Base-by-base conservation (phyloP, 2,329 filamentous ascomycete species). In the Xylariaceae sp. region DNA sequence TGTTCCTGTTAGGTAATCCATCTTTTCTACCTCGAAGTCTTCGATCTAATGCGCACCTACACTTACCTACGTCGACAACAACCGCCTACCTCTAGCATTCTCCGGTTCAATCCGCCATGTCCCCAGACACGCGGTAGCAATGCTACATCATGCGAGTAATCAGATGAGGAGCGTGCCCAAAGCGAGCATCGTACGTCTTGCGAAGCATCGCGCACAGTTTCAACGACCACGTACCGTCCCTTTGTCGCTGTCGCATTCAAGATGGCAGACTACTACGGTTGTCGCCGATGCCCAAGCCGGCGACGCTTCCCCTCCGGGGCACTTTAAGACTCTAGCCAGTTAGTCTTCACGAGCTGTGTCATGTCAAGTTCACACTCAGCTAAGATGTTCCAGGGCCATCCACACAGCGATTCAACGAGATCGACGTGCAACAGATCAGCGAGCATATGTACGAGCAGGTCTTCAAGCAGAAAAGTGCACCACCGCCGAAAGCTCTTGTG, bases 401-500 rank as follows among this genome's bases (percentile, higher is more conserved):
- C 5, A 75, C 82, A 58, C 80, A 90, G 53, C 86, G 94, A 65
- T 90, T 88, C 78, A 99, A 95, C 75, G 89, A 95, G 66, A 92
- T 99, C 68, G 91, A 90, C 56, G 90, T 99, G 45, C 94, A 99
- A 76, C 93, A 97, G 70, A 79, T 99, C 66, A 97, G 92, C 78
- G 80, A 82, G 60, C 82, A 92, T 77, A 81, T 99, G 50, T 90
- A 93, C 73, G 72, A 83, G 1, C 94, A 97, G 74, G 77, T 99
- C 48, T 99, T 99, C 70, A 84, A 83, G 3, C 76, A 79, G 45
- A 77, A 77, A 52, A 71, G 74, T 61, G 74, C 80, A 9, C 77
- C 83, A 2, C 82, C 88, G 1, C 84, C 89, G 1, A 76, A 83
- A 49, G 84, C 92, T 60, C 84, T 99, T 6, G 84, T 97, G 44